Conservation (phyloP, 768 basidiomycete species). For the Epithele typhae region DNA sequence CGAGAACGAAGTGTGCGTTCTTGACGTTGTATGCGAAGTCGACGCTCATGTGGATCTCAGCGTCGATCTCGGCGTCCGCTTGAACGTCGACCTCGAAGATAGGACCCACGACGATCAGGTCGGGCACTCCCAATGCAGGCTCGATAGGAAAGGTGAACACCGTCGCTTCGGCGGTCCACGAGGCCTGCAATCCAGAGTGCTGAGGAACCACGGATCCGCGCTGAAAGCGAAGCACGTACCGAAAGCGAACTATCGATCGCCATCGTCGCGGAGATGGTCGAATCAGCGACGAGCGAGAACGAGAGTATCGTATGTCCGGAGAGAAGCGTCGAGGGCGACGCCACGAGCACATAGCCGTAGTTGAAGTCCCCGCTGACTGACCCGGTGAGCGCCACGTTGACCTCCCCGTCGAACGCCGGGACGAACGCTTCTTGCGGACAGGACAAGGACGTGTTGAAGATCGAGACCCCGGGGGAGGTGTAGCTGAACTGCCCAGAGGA, state of each 20-base stretch:
- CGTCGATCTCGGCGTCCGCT: slow-evolving; percentile 24
- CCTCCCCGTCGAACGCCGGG: slow-evolving; percentile 14
- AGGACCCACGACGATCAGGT: slow-evolving; percentile 44
- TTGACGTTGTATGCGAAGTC: slow-evolving; percentile 39
- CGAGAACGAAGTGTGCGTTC: slow-evolving; percentile 40
- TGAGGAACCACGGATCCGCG: no score
- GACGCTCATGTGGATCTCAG: slow-evolving; percentile 37
- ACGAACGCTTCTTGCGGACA: slow-evolving; percentile 15
- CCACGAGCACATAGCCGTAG: slow-evolving; percentile 38
- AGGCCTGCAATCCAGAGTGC: no score
- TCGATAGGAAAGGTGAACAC: no score
- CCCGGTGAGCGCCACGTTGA: slow-evolving; percentile 22
- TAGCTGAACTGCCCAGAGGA: slow-evolving; percentile 16
- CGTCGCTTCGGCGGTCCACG: no score
- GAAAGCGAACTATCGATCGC: no score
- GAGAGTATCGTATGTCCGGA: no score
- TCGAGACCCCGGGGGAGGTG: slow-evolving; percentile 8
- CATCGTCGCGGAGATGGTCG: no score
- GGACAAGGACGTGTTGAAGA: slow-evolving; percentile 15
- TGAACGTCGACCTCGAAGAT: slow-evolving; percentile 38
- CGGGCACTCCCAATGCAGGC: no score
- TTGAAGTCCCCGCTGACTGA: slow-evolving; percentile 29
- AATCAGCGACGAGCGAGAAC: no score
- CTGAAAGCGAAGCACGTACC: no score
- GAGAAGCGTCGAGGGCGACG: no score